phyloP scores from a whole-genome alignment of 345 rosid genomes.

The Adansonia digitata region DNA sequence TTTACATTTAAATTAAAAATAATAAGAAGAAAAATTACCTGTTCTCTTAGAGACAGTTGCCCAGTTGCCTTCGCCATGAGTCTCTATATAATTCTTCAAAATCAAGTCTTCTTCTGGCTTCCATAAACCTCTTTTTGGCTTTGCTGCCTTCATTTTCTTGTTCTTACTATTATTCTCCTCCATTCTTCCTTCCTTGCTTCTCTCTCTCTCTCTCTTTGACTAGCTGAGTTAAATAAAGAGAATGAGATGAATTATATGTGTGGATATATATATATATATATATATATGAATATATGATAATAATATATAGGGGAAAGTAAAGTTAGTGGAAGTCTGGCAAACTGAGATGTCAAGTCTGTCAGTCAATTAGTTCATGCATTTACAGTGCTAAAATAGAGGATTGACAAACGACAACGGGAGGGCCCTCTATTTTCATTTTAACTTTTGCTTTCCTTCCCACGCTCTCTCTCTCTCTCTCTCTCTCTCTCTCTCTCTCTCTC shows the following conservation, averaged over 20 bases:
- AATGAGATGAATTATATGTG: neutral
- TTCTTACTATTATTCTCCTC: neutral
- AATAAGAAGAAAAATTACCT: too few species aligned
- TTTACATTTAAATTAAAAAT: too few species aligned
- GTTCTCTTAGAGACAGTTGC: constrained; percentile 56
- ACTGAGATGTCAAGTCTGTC: neutral
- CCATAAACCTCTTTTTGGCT: constrained; percentile 50
- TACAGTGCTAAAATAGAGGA: neutral
- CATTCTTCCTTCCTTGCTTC: neutral
- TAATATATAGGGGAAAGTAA: too few species aligned
- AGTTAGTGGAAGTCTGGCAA: neutral
- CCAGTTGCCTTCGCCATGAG: constrained; percentile 92
- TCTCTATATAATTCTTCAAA: constrained; percentile 53
- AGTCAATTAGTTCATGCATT: too few species aligned
- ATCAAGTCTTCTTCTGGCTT: constrained; percentile 81
- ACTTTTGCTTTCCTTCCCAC: constrained; percentile 14
- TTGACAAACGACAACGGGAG: neutral
- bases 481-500: too few species aligned
- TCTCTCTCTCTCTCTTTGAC: neutral
- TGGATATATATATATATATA: neutral
- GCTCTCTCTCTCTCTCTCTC: neutral
- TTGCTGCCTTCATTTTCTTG: neutral
- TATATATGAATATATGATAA: too few species aligned
- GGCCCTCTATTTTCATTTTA: constrained; percentile 18
- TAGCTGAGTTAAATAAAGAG: neutral